Percentiles rank a stretch among this genome's conserved stretches.
phyloP scores from a whole-genome alignment of 805 yeast species.

The Cyberlindnera suaveolens region DNA sequence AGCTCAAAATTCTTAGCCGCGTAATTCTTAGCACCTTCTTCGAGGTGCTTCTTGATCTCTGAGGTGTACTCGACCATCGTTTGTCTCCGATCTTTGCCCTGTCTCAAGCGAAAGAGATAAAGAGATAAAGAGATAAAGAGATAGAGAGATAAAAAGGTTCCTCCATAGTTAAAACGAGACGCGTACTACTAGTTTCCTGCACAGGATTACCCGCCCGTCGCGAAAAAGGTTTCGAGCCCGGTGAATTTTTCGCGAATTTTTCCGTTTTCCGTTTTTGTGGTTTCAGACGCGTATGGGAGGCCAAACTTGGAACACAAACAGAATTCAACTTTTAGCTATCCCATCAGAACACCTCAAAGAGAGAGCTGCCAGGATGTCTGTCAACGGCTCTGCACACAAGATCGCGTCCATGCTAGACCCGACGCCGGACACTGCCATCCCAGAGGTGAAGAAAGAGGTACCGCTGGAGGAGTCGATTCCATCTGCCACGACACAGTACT shows the following conservation, averaged over 20 bases:
- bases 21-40: conserved; percentile 57
- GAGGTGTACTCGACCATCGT: conserved; percentile 25
- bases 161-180: no score
- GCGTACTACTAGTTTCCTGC: no score
- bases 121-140: not conserved
- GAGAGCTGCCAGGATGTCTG: conserved; percentile 3
- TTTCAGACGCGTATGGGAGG: no score
- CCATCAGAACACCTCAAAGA: not conserved
- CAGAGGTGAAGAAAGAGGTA: not conserved
- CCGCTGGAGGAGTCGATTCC: conserved; percentile 2
- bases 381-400: conserved; percentile 3
- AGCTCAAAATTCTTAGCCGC: conserved; percentile 58
- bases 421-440: not conserved
- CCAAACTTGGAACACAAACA: no score
- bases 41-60: conserved; percentile 42
- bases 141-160: not conserved
- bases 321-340: no score
- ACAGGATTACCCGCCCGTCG: not conserved
- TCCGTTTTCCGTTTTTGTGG: no score
- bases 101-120: not conserved
- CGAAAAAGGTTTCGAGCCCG: not conserved
- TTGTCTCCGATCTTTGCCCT: no score
- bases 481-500: not conserved
- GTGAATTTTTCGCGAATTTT: not conserved
- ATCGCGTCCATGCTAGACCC: conserved; percentile 10